phyloP scores from a whole-genome alignment of 2,329 filamentous ascomycete genomes.

The Fusarium goolgardi region DNA sequence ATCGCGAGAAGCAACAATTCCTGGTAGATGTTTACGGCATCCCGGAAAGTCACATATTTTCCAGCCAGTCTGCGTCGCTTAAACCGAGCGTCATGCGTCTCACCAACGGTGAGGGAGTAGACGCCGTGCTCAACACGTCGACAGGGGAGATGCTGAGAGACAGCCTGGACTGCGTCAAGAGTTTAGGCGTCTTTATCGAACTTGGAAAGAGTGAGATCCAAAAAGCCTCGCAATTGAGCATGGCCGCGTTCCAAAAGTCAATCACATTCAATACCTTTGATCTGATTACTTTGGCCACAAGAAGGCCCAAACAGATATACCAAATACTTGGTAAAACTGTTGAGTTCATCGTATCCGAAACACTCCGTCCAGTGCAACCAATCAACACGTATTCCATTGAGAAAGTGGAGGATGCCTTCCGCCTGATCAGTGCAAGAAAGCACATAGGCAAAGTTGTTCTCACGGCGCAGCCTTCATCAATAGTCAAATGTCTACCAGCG shows the following conservation, averaged over 20 bases:
- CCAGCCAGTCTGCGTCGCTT: not conserved
- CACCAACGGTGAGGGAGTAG: not conserved
- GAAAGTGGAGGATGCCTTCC: constrained; percentile 4
- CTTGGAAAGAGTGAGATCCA: constrained; percentile 2
- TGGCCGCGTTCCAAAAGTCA: constrained; percentile 3
- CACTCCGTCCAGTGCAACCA: not conserved
- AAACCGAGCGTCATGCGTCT: constrained; percentile 5
- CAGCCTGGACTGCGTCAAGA: constrained; percentile 10
- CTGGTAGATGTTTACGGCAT: not conserved
- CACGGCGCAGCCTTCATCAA: not conserved
- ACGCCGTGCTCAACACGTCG: constrained; percentile 5
- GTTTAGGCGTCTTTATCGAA: constrained; percentile 1
- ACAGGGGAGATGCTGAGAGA: constrained; percentile 10
- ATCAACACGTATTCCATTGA: not conserved
- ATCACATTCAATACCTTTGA: constrained; percentile 12
- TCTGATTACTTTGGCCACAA: not conserved
- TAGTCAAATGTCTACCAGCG: constrained; percentile 1
- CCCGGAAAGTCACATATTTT: not conserved
- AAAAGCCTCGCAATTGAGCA: not conserved
- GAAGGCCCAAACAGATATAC: not conserved
- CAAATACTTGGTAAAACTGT: not conserved
- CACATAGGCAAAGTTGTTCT: constrained; percentile 12
- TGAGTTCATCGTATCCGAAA: not conserved
- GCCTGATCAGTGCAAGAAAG: not conserved
- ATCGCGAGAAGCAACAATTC: not conserved